A percentile compares a stretch with the other conserved stretches of the same genome.
Conservation (phyloP, 768 basidiomycete species). For the Favolaschia claudopus region DNA sequence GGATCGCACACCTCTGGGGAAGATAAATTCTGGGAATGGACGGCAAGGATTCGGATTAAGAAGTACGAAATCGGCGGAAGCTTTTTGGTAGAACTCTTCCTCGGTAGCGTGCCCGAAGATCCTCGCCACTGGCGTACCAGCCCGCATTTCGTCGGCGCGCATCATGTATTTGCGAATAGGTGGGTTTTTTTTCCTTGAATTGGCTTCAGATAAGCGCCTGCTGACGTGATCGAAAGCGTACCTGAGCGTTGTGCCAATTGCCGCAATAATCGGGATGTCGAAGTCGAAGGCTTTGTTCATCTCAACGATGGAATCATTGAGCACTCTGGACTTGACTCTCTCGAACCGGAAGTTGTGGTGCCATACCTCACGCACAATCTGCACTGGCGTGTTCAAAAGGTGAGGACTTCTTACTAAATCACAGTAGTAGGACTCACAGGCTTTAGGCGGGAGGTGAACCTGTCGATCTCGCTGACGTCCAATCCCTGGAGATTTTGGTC, state of each 20-base stretch:
- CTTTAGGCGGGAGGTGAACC: constrained; percentile 11
- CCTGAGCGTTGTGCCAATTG: constrained; percentile 51
- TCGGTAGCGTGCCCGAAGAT: constrained; percentile 49
- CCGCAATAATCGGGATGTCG: constrained; percentile 35
- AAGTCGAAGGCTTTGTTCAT: constrained; percentile 54
- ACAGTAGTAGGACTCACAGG: neutral
- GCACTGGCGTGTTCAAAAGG: constrained; percentile 52
- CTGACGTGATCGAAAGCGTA: constrained; percentile 25
- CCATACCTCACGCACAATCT: constrained; percentile 50
- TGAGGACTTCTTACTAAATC: constrained; percentile 31
- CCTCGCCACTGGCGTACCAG: constrained; percentile 44
- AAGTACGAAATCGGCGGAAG: constrained; percentile 51
- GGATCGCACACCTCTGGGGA: neutral
- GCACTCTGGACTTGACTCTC: constrained; percentile 38
- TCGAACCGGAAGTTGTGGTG: constrained; percentile 45
- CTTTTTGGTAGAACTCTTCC: constrained; percentile 56
- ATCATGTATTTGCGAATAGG: constrained; percentile 51
- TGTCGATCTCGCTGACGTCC: constrained; percentile 14
- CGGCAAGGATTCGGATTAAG: constrained; percentile 48
- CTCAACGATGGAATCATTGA: constrained; percentile 44
- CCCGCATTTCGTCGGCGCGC: constrained; percentile 50
- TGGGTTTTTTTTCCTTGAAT: neutral
- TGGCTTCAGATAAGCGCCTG: too few relatives aligned
- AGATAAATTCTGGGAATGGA: constrained; percentile 46
- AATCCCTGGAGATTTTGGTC: constrained; percentile 39